Percentiles rank a stretch among this genome's conserved stretches.
Evolutionary conservation across 495 filamentous ascomycete genomes (phyloP).

Genomic region (Tuber umbilicatum): DNA sequence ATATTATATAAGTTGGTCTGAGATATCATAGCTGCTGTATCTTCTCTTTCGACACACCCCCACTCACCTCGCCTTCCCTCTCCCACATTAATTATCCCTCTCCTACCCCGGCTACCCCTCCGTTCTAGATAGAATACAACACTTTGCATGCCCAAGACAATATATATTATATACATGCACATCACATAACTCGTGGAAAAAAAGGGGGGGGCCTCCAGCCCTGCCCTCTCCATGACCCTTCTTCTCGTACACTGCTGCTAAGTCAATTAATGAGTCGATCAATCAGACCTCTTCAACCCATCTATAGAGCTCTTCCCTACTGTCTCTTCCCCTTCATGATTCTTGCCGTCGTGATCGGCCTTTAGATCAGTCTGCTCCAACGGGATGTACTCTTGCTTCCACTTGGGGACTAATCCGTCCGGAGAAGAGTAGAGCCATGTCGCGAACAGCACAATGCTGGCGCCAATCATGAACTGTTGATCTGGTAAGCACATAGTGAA

Average conservation of each 20-base stretch:
- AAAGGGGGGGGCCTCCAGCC: not conserved
- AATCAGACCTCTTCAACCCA: conserved; percentile 30
- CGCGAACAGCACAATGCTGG: conserved; percentile 65
- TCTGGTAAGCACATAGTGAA: conserved; percentile 20
- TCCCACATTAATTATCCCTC: not conserved
- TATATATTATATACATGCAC: conserved; percentile 2
- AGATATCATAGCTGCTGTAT: not conserved
- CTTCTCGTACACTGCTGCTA: not conserved
- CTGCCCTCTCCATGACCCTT: not conserved
- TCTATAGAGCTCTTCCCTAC: conserved; percentile 18
- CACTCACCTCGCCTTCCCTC: not conserved
- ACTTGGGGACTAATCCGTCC: conserved; percentile 32
- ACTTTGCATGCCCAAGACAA: not conserved
- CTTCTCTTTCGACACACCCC: not conserved
- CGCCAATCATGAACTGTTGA: conserved; percentile 73
- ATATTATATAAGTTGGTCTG: not conserved
- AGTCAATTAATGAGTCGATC: conserved; percentile 6
- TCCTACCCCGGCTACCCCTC: not conserved
- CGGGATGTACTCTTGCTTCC: conserved; percentile 29
- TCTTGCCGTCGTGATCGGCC: conserved; percentile 23
- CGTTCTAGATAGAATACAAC: not conserved
- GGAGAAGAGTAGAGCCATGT: conserved; percentile 74
- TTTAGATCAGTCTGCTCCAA: conserved; percentile 31
- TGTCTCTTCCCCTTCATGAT: conserved; percentile 16
- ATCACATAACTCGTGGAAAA: not conserved